phyloP scores from a whole-genome alignment of 257 asterid species.

The Solanum chiquidenum region DNA sequence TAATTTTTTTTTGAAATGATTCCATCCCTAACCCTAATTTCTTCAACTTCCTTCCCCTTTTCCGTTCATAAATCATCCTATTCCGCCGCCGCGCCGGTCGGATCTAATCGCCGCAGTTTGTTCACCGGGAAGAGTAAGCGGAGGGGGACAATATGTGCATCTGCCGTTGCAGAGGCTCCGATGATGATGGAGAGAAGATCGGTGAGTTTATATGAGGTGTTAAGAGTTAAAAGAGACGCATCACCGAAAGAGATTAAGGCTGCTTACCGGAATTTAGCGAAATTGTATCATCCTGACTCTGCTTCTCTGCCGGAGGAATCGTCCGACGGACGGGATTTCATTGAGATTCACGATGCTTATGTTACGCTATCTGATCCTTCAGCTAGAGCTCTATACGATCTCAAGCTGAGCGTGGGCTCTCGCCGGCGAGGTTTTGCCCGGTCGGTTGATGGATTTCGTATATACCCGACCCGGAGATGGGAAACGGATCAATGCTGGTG shows the following conservation, averaged over 20 bases:
- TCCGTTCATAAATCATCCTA: background rate
- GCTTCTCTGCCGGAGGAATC: constrained; percentile 14
- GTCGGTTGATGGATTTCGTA: constrained; percentile 14
- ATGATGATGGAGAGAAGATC: constrained; percentile 7
- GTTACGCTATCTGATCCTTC: constrained; percentile 72
- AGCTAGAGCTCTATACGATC: constrained; percentile 59
- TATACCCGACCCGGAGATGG: constrained; percentile 66
- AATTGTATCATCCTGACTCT: constrained; percentile 72
- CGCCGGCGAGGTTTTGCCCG: constrained; percentile 6
- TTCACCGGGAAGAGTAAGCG: background rate
- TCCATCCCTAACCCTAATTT: background rate
- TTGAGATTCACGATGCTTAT: constrained; percentile 73
- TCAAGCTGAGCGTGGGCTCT: constrained; percentile 19
- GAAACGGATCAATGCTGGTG: constrained; percentile 99
- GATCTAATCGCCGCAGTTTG: background rate
- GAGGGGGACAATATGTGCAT: background rate
- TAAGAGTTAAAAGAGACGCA: constrained; percentile 51
- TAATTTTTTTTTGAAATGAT: background rate
- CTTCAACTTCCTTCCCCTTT: background rate
- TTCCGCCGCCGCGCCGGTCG: background rate
- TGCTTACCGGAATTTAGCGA: constrained; percentile 80
- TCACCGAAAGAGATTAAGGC: constrained; percentile 68
- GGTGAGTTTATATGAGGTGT: constrained; percentile 54
- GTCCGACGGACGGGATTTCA: constrained; percentile 49
- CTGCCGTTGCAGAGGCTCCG: background rate